Evolutionary conservation across 176 grass and related monocot genomes (phyloP), one percentile per base, ranked within the genome.

Genomic region (Canna indica): DNA sequence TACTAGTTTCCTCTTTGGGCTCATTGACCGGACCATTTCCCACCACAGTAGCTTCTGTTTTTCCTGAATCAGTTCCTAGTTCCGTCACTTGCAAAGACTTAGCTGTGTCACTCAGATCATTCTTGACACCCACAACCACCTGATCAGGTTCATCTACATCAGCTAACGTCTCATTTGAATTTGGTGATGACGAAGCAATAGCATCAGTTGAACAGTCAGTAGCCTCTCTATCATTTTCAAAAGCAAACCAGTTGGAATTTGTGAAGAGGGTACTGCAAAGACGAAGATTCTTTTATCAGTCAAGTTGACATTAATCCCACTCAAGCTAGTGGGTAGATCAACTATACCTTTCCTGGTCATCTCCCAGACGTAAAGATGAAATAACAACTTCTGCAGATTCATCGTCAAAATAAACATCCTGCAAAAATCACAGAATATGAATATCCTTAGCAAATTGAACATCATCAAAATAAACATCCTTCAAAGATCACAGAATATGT

Each of bases 391-490:
- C 90, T 62, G 90, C 95, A 76, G 87, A 93, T 74, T 99, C 90
- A 24, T 99, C 86, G 86, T 93, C 87, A 72, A 94, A 99, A 74
- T 99, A 99, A 77, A 93, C 95, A 82, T 99, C 95, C 95, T 99
- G 78, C 68, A 64, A 71, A 66, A 56, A 60, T 34, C 33, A 53
- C 16, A 26, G 20, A 9, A 61, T 32, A 14, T 61, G 59, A 7
- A n/a, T 24, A 10, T 57, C 9, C 53, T 8, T n/a, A n/a, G n/a
- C n/a, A n/a, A n/a, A n/a, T n/a, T n/a, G n/a, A n/a, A n/a, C 90
- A 24, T 99, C 86, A 88, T 93, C 87, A 72, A 94, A 99, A 74
- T 99, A 99, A 77, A 93, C 95, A 82, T 99, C 95, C 95, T 99
- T 75, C 68, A 64, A 71, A 66, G 44, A 60, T 34, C 33, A 53